Evolutionary conservation across 1,284 basidiomycete genomes (phyloP).

Genomic region (Pseudozyma pruni): DNA sequence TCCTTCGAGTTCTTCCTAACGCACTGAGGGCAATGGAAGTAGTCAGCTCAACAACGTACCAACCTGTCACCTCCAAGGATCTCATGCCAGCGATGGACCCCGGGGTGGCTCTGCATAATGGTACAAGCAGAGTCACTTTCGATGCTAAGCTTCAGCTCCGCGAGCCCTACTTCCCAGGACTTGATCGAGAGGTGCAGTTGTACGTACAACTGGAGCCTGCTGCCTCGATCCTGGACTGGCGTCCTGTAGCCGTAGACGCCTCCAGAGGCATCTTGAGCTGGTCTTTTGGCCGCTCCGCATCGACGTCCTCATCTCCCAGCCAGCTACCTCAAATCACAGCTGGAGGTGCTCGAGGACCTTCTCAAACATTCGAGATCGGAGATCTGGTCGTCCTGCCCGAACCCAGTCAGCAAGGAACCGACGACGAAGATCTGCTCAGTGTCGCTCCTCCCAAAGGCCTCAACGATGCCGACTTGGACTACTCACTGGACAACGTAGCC

Average conservation of each 20-base stretch:
- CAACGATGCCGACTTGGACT: conserved; percentile 33
- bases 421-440: conserved; percentile 41
- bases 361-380: conserved; percentile 9
- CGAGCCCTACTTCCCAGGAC: conserved; percentile 30
- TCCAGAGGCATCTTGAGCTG: conserved; percentile 32
- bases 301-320: conserved; percentile 3
- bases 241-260: conserved; percentile 20
- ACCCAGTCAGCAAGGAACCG: conserved; percentile 3
- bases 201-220: conserved; percentile 20
- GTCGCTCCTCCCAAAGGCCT: conserved; percentile 40
- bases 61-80: neutral
- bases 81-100: no score
- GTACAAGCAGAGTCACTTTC: conserved; percentile 4
- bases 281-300: conserved; percentile 7
- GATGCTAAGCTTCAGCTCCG: conserved; percentile 20
- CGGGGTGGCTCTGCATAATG: neutral
- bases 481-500: conserved; percentile 33
- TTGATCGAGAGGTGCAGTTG: conserved; percentile 36
- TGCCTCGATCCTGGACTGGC: conserved; percentile 7
- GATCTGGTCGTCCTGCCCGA: conserved; percentile 33
- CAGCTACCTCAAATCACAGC: conserved; percentile 1
- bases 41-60: conserved; percentile 15
- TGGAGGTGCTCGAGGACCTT: neutral
- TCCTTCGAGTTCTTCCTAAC: conserved; percentile 5
- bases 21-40: conserved; percentile 20